Conservation (phyloP, 768 basidiomycete genomes). For the Suillus weaverae region DNA sequence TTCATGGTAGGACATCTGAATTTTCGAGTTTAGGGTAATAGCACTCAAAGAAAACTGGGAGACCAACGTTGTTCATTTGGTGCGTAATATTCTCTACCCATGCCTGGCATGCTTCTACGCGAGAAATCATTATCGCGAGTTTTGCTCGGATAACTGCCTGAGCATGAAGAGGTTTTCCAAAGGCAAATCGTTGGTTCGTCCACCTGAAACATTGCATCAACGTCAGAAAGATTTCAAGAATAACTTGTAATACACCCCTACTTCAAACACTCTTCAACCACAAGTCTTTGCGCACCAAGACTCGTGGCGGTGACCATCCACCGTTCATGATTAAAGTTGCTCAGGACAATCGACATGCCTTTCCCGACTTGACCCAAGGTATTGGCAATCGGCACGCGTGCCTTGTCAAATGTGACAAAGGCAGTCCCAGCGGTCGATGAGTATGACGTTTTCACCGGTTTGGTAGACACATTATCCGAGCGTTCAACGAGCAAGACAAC, state of each 20-base stretch:
- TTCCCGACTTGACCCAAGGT: conserved; percentile 85
- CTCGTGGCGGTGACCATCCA: conserved; percentile 82
- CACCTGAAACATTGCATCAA: conserved; percentile 51
- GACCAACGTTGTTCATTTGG: conserved; percentile 84
- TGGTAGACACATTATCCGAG: conserved; percentile 74
- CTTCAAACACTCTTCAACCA: conserved; percentile 92
- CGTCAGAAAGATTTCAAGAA: conserved; percentile 8
- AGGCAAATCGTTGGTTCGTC: conserved; percentile 86
- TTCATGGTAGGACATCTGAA: conserved; percentile 82
- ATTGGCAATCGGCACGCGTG: conserved; percentile 81
- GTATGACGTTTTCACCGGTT: conserved; percentile 90
- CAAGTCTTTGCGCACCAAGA: conserved; percentile 71
- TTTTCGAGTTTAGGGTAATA: neutral
- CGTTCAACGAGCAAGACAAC: conserved; percentile 77
- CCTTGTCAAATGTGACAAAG: conserved; percentile 78
- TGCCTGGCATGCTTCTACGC: conserved; percentile 80
- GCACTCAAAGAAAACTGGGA: neutral
- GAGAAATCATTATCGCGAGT: conserved; percentile 86
- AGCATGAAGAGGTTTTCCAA: conserved; percentile 79
- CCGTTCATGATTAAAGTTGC: conserved; percentile 88
- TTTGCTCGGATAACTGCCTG: conserved; percentile 90
- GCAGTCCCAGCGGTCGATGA: conserved; percentile 90
- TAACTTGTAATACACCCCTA: conserved; percentile 28
- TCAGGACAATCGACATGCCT: conserved; percentile 81
- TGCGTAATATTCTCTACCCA: conserved; percentile 90